Evolutionary conservation across 2,329 filamentous ascomycete genomes (phyloP), one percentile per base, ranked within the genome.

Genomic region (Fusarium sacchari): DNA sequence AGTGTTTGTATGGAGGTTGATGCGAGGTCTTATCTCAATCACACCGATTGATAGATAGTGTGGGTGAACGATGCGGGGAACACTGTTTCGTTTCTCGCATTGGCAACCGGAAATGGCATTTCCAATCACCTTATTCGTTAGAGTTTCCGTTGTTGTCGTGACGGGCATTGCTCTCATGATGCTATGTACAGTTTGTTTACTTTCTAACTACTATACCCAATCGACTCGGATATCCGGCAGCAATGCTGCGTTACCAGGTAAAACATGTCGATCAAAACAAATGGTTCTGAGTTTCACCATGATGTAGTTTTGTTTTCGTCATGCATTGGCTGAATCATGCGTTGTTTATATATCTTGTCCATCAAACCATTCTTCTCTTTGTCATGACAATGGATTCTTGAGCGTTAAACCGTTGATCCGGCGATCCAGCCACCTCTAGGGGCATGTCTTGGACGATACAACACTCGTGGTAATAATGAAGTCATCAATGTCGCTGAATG

Each of bases 1-100:
- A 22, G 40, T 39, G 49, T 46, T 61, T 52, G 22, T 44, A 44
- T 52, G 22, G 40, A 44, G 43, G 24, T 58, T 36, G 42, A 71
- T 71, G 73, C 69, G 28, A 30, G 69, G 37, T 17, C 37, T 61
- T 36, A 30, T 46, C 37, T 37, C 28, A 68, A 69, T 73, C 71
- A 63, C 66, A 73, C 59, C 57, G 59, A 68, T 32, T 71, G 49
- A 57, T 67, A 47, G 50, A 43, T 53, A 64, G 67, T 65, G 67
- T 49, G 69, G 72, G 65, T 46, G 60, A 61, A 60, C 58, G 55
- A 65, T 72, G 73, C 69, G 72, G 74, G 75, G 74, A 61, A 70
- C 46, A 55, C 42, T 57, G n/a, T 39, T 50, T 64, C 44, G 47
- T 50, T 63, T 71, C 46, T 61, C 59, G 43, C 59, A 67, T 32